Base-by-base conservation (phyloP, 306 rosid genomes). In the Trichosanthes cucumerina region DNA sequence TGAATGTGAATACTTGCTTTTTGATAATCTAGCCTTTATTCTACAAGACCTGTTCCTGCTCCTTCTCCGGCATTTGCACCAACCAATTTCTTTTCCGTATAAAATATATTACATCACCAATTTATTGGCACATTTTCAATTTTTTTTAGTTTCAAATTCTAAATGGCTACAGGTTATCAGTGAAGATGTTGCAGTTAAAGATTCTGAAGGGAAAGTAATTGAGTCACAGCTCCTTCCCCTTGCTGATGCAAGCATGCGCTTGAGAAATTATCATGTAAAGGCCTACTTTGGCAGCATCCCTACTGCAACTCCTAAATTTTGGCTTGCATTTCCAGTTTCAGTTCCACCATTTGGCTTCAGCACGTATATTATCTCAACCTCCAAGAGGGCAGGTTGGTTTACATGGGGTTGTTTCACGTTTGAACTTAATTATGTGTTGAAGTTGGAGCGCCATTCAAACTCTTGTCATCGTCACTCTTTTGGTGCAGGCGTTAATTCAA, bases 321-420 rank as follows among this genome's bases (percentile, higher is more conserved):
- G 85, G 89, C 87, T 88, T 64, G 89, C 84, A 38, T 85, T 88
- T 84, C 49, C 84, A 47, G 91, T 86, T 39, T 81, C 89, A 11
- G 81, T 86, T 39, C 89, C 89, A 6, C 89, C 91, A 78, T 83
- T 88, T 59, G 91, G 91, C 79, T 88, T 85, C 86, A 85, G 83
- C 85, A 81, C 85, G 31, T 88, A 86, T 75, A 79, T 85, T 28
- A 76, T 88, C 84, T 85, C 87, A 19, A 60, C 10, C 57, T 60
- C 86, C 74, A 78, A 73, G 80, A 79, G 49, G 49, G 73, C 81
- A 83, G 91, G 91, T 88, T 36, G 41, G 52, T 54, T 81, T 19
- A 9, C 60, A 58, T 26, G 6, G 69, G 21, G 75, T 66, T 77
- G 12, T 64, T 43, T 33, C 80, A 56, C 5, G n/a, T 75, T 12